Evolutionary conservation across 805 yeast species (phyloP), one percentile per base, ranked within the genome.

Genomic region (Kuraishia cidri): DNA sequence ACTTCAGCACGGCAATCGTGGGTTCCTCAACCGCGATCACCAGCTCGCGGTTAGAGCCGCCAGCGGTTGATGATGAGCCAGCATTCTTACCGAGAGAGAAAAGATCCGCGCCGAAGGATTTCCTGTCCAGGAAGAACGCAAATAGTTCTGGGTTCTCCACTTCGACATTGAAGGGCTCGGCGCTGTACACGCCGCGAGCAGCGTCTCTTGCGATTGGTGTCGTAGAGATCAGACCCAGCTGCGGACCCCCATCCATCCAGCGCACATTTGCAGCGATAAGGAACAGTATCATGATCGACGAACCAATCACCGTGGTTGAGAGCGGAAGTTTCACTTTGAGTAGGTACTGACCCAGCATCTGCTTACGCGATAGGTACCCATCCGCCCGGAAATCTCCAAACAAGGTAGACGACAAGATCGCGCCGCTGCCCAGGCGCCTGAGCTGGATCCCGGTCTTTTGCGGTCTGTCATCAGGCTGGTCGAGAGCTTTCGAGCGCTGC

Each of bases 251-350:
- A 31, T 47, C 48, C 12, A 58, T 48, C 68, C 66, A 62, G 37
- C 58, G 52, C 19, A 56, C 35, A 31, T 48, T 48, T 4, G 55
- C 39, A 6, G 56, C 43, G 11, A 64, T 40, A 6, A 55, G 40
- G 11, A 56, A 37, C 13, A 46, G 24, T 7, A 45, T 37, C 24
- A 46, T 43, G 10, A 48, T 37, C 2, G 52, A 24, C 29, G 64
- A 54, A 2, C 58, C 52, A 1, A 47, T 47, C 4, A 58, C 46
- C 2, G 52, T 48, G 1, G 47, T 44, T 8, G 65, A 52, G 3
- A 57, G 42, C 4, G 75, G 72, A 12, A 60, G 44, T 23, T 50
- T 53, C 15, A 65, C 38, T 26, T 51, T 56, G 35, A 62, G 42
- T 12, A 58, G 38, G 28, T 42, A 43, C 37, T 55, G 64, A 1